Evolutionary conservation across 805 yeast species (phyloP).

Genomic region (Candida ulmi): DNA sequence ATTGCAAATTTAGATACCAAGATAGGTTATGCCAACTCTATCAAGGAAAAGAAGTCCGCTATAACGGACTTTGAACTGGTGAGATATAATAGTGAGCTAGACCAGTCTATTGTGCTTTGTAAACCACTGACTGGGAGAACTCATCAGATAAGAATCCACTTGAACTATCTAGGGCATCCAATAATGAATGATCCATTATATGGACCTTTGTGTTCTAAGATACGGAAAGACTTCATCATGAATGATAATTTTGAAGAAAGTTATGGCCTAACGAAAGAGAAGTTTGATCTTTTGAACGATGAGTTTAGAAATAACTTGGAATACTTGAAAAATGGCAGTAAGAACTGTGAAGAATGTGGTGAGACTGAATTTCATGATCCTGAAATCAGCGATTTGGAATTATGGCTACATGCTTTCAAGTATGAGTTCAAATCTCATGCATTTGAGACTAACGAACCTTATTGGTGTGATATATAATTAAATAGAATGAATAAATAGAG

Average conservation of each 20-base stretch:
- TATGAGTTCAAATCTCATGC: slow-evolving; percentile 14
- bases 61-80: slow-evolving; percentile 47
- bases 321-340: slow-evolving; percentile 30
- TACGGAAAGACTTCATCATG: slow-evolving; percentile 9
- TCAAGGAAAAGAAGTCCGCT: slow-evolving; percentile 45
- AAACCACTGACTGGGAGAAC: slow-evolving; percentile 89
- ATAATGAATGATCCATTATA: slow-evolving; percentile 84
- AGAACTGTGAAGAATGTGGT: slow-evolving; percentile 19
- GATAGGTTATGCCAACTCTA: slow-evolving; percentile 53
- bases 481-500: too few species aligned
- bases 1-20: slow-evolving; percentile 67
- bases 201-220: slow-evolving; percentile 25
- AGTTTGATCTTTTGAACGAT: slow-evolving; percentile 8
- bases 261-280: slow-evolving; percentile 5
- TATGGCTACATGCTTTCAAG: slow-evolving; percentile 21
- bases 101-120: slow-evolving; percentile 59
- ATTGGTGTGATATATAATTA: slow-evolving; percentile 16
- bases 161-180: slow-evolving; percentile 80
- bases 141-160: slow-evolving; percentile 91
- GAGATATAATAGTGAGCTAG: slow-evolving; percentile 2
- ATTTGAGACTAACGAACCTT: slow-evolving; percentile 16
- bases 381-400: slow-evolving; percentile 7
- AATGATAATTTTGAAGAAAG: background rate
- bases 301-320: slow-evolving; percentile 11
- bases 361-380: slow-evolving; percentile 14